A percentile compares a stretch with the other conserved stretches of the same genome.
Evolutionary conservation across 2,329 filamentous ascomycete genomes (phyloP).

Genomic region (Periconia digitata): DNA sequence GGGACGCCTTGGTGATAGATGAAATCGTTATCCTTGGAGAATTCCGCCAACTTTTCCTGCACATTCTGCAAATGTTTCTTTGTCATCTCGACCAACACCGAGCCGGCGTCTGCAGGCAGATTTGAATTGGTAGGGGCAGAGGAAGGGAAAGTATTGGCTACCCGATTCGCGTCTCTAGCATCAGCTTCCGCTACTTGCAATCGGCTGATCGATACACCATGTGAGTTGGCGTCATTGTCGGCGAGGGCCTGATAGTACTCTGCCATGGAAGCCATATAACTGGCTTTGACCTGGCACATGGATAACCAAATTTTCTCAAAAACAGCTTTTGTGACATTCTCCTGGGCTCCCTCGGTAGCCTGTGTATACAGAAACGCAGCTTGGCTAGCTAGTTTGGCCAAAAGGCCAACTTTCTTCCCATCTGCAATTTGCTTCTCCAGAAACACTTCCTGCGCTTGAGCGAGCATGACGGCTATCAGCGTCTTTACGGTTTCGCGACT

Average conservation of each 20-base stretch:
- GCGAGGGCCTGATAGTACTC: conserved; percentile 93
- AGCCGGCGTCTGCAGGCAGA: conserved; percentile 75
- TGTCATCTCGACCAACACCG: conserved; percentile 74
- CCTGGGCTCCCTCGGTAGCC: conserved; percentile 85
- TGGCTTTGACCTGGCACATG: conserved; percentile 83
- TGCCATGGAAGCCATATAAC: conserved; percentile 79
- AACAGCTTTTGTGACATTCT: conserved; percentile 85
- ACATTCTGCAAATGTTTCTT: conserved; percentile 80
- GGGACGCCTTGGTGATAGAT: conserved; percentile 96
- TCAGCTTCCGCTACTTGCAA: conserved; percentile 78
- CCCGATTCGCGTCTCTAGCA: conserved; percentile 75
- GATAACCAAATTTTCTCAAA: conserved; percentile 94
- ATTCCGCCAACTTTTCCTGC: conserved; percentile 75
- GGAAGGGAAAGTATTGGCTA: conserved; percentile 77
- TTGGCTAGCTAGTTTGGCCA: conserved; percentile 92
- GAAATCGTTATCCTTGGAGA: conserved; percentile 93
- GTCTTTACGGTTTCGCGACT: conserved; percentile 96
- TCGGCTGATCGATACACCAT: conserved; percentile 81
- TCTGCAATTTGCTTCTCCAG: conserved; percentile 94
- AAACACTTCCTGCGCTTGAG: conserved; percentile 96
- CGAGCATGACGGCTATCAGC: conserved; percentile 87
- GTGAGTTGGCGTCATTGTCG: conserved; percentile 84
- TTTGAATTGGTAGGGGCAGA: conserved; percentile 81
- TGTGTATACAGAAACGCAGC: conserved; percentile 86
- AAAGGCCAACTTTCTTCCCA: conserved; percentile 84